phyloP scores from a whole-genome alignment of 805 yeast species.

The Osmozyma mogii region DNA sequence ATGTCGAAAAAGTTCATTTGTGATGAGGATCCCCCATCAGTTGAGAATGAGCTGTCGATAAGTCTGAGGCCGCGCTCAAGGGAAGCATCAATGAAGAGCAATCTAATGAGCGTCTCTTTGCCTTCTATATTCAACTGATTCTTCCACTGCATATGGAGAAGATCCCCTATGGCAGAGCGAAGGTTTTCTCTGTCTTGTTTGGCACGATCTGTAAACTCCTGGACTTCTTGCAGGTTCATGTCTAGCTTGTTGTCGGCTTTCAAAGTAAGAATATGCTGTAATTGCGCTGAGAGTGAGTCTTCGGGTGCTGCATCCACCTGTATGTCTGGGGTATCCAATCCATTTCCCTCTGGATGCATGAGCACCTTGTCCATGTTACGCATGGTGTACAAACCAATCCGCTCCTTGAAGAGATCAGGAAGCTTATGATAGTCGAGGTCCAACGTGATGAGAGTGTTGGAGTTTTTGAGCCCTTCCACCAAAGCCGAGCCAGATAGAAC shows the following conservation, averaged over 20 bases:
- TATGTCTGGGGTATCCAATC: not conserved
- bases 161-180: constrained; percentile 34
- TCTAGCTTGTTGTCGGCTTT: constrained; percentile 27
- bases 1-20: constrained; percentile 9
- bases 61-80: constrained; percentile 47
- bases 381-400: constrained; percentile 73
- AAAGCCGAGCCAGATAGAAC: constrained; percentile 57
- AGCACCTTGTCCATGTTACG: constrained; percentile 65
- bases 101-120: constrained; percentile 64
- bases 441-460: constrained; percentile 56
- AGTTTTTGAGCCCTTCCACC: constrained; percentile 59
- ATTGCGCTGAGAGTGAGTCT: constrained; percentile 24
- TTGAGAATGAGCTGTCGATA: constrained; percentile 28
- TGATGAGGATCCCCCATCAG: constrained; percentile 6
- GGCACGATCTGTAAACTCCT: constrained; percentile 20
- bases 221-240: constrained; percentile 24
- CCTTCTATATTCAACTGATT: constrained; percentile 57
- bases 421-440: constrained; percentile 59
- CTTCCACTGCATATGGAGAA: constrained; percentile 49
- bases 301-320: not conserved
- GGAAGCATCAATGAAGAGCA: constrained; percentile 63
- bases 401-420: constrained; percentile 57
- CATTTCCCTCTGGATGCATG: not conserved
- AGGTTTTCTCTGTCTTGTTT: constrained; percentile 22
- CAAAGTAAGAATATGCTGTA: constrained; percentile 23